These are phyloP conservation scores for Dactylis glomerata DNA, from an alignment of 176 grass and related monocot species.

Conservation along the genomic window DNA sequence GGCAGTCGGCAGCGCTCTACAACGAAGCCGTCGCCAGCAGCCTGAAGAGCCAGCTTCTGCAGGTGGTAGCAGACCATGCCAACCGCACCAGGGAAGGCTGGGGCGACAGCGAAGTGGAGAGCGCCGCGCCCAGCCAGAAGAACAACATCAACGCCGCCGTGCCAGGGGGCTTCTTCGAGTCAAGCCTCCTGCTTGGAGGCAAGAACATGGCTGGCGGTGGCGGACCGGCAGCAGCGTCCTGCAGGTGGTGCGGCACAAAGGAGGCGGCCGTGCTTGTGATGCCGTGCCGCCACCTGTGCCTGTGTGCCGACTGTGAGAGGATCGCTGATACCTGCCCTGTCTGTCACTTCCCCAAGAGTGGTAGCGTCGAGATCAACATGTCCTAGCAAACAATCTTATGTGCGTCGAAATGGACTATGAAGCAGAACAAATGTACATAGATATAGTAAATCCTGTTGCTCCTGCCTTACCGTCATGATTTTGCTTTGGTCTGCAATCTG, in stretches of 20 bases:
- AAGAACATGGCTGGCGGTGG: neutral
- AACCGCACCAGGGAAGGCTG: slow-evolving; percentile 46
- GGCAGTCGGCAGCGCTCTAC: slow-evolving; percentile 39
- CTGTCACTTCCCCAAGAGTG: slow-evolving; percentile 45
- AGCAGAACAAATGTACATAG: neutral
- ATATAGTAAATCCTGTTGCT: neutral
- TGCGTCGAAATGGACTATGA: neutral
- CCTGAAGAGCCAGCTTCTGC: slow-evolving; percentile 44
- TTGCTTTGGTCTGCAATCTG: neutral
- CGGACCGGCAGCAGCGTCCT: slow-evolving; percentile 13
- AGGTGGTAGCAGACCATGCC: slow-evolving; percentile 35
- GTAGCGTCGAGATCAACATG: slow-evolving; percentile 49
- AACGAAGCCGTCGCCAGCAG: slow-evolving; percentile 39
- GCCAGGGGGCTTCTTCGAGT: slow-evolving; percentile 21
- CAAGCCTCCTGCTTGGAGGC: slow-evolving; percentile 5
- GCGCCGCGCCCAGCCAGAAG: neutral
- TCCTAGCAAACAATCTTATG: slow-evolving; percentile 19
- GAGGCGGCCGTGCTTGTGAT: slow-evolving; percentile 52
- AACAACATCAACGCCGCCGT: neutral
- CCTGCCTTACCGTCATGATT: neutral
- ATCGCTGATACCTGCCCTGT: slow-evolving; percentile 34
- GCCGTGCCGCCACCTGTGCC: slow-evolving; percentile 64
- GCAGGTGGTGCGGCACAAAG: slow-evolving; percentile 22
- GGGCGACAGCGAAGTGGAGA: slow-evolving; percentile 47
- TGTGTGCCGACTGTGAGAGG: slow-evolving; percentile 45